A percentile compares a stretch with the other conserved stretches of the same genome.
Conservation (phyloP, 768 basidiomycete species). For the Suillus variegatus region DNA sequence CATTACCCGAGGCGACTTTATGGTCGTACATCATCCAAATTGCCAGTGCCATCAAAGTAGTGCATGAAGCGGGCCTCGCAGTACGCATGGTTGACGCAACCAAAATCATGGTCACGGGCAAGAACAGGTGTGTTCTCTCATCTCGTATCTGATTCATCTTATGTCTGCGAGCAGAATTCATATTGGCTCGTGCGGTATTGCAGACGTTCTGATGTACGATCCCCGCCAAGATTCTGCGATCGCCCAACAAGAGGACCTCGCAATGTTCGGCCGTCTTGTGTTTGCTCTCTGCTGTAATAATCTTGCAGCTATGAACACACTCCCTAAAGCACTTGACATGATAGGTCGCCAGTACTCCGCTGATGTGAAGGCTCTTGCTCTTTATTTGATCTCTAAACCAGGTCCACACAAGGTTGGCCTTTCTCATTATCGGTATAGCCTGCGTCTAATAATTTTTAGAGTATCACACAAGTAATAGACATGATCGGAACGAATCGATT, state of each 20-base stretch:
- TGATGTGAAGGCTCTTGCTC: slow-evolving; percentile 78
- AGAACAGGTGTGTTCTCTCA: slow-evolving; percentile 64
- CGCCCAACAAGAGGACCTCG: slow-evolving; percentile 86
- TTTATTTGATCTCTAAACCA: slow-evolving; percentile 78
- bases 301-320: slow-evolving; percentile 52
- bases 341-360: slow-evolving; percentile 73
- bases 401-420: slow-evolving; percentile 58
- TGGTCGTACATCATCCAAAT: slow-evolving; percentile 96
- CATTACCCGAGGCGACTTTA: slow-evolving; percentile 74
- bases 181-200: slow-evolving; percentile 83
- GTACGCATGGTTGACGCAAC: slow-evolving; percentile 82
- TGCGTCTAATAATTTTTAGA: slow-evolving; percentile 40
- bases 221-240: slow-evolving; percentile 56
- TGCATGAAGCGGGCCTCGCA: slow-evolving; percentile 81
- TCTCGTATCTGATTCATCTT: slow-evolving; percentile 3
- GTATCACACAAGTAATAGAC: slow-evolving; percentile 77
- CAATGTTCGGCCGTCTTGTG: slow-evolving; percentile 83
- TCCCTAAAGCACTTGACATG: slow-evolving; percentile 74
- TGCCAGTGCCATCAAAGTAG: slow-evolving; percentile 80
- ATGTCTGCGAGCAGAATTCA: slow-evolving; percentile 54
- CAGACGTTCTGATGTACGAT: slow-evolving; percentile 84
- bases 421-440: slow-evolving; percentile 2
- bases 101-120: slow-evolving; percentile 86
- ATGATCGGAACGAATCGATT: slow-evolving; percentile 68
- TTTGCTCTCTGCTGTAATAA: slow-evolving; percentile 78